A percentile compares a stretch with the other conserved stretches of the same genome.
Conservation (phyloP, 768 basidiomycete species). For the Rhizopogon roseolus region DNA sequence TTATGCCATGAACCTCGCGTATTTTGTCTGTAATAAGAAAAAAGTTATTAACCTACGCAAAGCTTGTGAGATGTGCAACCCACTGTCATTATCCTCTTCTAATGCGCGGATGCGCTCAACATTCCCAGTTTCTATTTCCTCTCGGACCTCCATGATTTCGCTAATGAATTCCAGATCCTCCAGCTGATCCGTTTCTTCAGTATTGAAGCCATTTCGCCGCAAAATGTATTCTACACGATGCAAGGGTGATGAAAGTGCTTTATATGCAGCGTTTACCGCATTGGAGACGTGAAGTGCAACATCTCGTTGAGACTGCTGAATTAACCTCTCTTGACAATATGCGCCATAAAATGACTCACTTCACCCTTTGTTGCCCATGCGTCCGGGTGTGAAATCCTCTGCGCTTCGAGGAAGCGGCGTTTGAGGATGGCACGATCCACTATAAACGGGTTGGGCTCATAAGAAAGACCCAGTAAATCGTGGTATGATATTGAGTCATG, state of each 20-base stretch:
- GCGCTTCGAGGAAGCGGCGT: constrained; percentile 63
- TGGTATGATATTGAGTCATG: constrained; percentile 55
- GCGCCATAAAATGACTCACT: constrained; percentile 30
- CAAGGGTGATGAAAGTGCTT: constrained; percentile 66
- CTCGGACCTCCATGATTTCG: constrained; percentile 75
- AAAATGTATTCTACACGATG: constrained; percentile 81
- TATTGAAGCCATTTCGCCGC: constrained; percentile 48
- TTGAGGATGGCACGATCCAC: constrained; percentile 60
- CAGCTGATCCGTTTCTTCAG: constrained; percentile 66
- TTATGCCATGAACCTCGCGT: constrained; percentile 33
- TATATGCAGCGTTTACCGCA: constrained; percentile 79
- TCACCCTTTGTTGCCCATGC: constrained; percentile 67
- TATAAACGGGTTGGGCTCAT: constrained; percentile 63
- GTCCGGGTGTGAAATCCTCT: constrained; percentile 83
- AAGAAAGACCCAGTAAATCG: constrained; percentile 61
- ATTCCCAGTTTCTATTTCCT: constrained; percentile 64
- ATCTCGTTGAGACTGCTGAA: constrained; percentile 16
- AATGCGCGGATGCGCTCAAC: constrained; percentile 46
- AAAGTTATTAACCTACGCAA: not conserved
- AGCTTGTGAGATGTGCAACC: constrained; percentile 10
- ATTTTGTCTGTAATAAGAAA: constrained; percentile 43
- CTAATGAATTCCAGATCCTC: constrained; percentile 68
- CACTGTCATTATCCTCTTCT: constrained; percentile 51
- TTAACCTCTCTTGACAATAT: not conserved
- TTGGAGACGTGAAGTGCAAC: constrained; percentile 47